Evolutionary conservation across 768 basidiomycete genomes (phyloP).

Genomic region (Roridomyces roridus): DNA sequence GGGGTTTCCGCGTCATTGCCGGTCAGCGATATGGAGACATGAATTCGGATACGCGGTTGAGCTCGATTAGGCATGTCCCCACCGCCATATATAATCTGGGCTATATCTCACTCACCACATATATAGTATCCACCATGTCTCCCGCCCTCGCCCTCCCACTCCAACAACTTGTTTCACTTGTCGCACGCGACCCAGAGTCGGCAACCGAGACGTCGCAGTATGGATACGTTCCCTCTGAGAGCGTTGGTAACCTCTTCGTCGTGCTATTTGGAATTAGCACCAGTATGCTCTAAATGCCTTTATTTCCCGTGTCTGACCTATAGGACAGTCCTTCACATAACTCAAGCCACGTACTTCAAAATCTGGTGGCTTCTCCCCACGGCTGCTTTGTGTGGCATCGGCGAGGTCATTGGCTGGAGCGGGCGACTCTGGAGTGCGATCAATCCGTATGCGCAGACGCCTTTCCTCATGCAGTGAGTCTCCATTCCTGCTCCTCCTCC

Average conservation of each 20-base stretch:
- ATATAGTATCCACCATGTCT: too few species aligned
- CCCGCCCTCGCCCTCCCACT: too few species aligned
- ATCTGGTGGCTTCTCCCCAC: slow-evolving; percentile 64
- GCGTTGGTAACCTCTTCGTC: neutral
- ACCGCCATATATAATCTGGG: too few species aligned
- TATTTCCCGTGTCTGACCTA: neutral
- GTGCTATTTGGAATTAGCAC: slow-evolving; percentile 45
- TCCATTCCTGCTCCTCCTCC: neutral
- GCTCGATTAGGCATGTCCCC: too few species aligned
- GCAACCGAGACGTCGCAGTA: too few species aligned
- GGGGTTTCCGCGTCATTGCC: too few species aligned
- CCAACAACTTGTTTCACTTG: too few species aligned
- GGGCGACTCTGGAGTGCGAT: slow-evolving; percentile 54
- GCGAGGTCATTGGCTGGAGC: slow-evolving; percentile 61
- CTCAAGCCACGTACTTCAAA: slow-evolving; percentile 48
- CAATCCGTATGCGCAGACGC: slow-evolving; percentile 24
- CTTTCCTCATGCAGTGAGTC: slow-evolving; percentile 53
- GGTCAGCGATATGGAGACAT: too few species aligned
- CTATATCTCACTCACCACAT: too few species aligned
- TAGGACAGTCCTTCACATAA: slow-evolving; percentile 49
- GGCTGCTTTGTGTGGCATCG: slow-evolving; percentile 47
- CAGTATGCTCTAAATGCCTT: slow-evolving; percentile 30
- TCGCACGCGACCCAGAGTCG: too few species aligned
- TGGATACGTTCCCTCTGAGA: neutral
- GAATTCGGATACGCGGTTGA: too few species aligned